Evolutionary conservation across 768 basidiomycete genomes (phyloP), one percentile per base, ranked within the genome.

Genomic region (Psilocybe cyanescens): DNA sequence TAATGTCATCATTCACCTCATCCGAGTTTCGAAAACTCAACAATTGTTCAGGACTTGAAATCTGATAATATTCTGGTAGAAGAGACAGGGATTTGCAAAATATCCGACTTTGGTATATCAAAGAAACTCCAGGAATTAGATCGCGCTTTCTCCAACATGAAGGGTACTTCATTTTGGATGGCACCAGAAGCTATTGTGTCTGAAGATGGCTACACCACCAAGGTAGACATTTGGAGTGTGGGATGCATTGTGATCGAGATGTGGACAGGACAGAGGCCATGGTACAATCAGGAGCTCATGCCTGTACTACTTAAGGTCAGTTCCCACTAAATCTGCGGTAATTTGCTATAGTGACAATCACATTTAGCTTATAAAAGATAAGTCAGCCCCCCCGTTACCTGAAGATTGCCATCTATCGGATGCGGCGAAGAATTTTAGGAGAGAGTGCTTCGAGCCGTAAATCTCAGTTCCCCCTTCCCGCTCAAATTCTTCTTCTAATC

Each of bases 71-170:
- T 98, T 66, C 84, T 98, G 14, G 90, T 97, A 16, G 94, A 96
- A 70, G 84, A 83, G 29, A 80, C 84, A 14, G 96, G 96, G 0
- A 75, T 89, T 55, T 95, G 94, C 82, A 97, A 97, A 76, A 97
- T 98, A 48, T 92, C 93, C 1, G 95, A 97, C 74, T 98, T 99
- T 70, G 96, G 96, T 19, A 97, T 97, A 61, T 95, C 94, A n/a
- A 97, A 96, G 72, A 88, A 87, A 67, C 88, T 92, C 55, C 88
- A 90, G 57, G 86, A 92, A 65, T 83, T 85, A 51, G 76, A 82
- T 29, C 65, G 71, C 50, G 88, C 86, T 53, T 81, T 79, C 48
- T 94, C 94, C 1, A 84, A 83, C 14, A 90, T 97, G 89, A 89
- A 88, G 75, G 96, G 96, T 5, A 95, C 95, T 0, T 86, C 92